Base-by-base conservation (phyloP, 129 eudicot genomes). In the Flaveria linearis region DNA sequence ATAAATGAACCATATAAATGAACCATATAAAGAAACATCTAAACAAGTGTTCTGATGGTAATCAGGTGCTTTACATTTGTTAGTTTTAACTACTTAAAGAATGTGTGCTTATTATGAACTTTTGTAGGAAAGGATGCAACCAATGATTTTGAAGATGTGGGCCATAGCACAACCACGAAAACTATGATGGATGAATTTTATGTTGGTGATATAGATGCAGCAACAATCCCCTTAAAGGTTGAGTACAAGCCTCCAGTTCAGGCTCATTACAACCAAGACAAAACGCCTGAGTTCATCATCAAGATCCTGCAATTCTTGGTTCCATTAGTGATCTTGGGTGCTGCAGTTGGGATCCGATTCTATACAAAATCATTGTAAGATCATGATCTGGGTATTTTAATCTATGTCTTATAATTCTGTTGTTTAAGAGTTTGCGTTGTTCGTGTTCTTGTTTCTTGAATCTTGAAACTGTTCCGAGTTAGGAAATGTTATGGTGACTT, bases 61-160 rank as follows among this genome's bases (percentile, higher is more conserved):
- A 51, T 30, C 22, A 51, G 63, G 46, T 51, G 33, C 47, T 9
- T 71, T 52, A n/a, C 20, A 20, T 41, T 13, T 56, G 67, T 55
- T 72, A 55, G 39, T 56, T 26, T 26, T 26, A 4, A 33, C 39
- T 33, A 33, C 39, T 33, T 7, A 33, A 33, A 68, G 25, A 16
- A 56, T 2, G 60, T 69, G 76, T 43, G 72, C 22, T 46, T 49
- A 55, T 55, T 76, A 9, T 39, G 57, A 52, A 72, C 53, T 30
- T 63, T 74, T 81, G 76, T 87, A 92, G 98, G 90, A 42, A 92
- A 93, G 81, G 99, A 95, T 80, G 99, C 99, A 36, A 95, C 99
- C 0, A 89, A 89, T 78, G 99, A 95, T 88, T 95, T 95, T 81
- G 99, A 91, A 86, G 97, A 95, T 77, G 90, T 95, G 26, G 99